Percentiles rank a stretch among this genome's conserved stretches.
Conservation (phyloP, 192 early-diverging fungal species). For the Kickxella alabastrina region DNA sequence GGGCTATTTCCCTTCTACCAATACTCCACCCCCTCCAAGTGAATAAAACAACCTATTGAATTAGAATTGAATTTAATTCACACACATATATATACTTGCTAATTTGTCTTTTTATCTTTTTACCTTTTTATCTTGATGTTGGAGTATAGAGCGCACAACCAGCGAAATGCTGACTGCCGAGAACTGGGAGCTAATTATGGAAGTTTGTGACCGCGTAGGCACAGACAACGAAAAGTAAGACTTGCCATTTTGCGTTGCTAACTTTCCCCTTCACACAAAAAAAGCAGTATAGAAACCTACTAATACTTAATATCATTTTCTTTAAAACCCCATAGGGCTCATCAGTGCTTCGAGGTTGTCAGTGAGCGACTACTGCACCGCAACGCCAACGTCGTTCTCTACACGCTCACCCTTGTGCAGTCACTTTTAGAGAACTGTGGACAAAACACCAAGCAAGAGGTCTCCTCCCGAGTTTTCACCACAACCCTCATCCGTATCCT, state of each 20-base stretch:
- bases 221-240: constrained; percentile 33
- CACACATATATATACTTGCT: no score
- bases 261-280: no score
- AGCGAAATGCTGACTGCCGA: constrained; percentile 88
- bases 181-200: constrained; percentile 84
- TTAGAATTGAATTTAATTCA: no score
- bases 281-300: no score
- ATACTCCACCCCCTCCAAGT: no score
- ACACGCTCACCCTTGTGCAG: constrained; percentile 73
- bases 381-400: constrained; percentile 80
- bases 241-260: no score
- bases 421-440: constrained; percentile 90
- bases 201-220: constrained; percentile 67
- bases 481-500: constrained; percentile 71
- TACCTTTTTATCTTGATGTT: no score
- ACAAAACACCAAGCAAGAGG: constrained; percentile 70
- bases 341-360: constrained; percentile 65
- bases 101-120: no score
- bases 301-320: no score
- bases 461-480: constrained; percentile 83
- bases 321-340: constrained; percentile 54
- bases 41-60: no score
- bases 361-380: constrained; percentile 68
- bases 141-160: constrained; percentile 69
- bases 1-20: no score